phyloP scores from a whole-genome alignment of 1,284 basidiomycete genomes.

The Marasmius fiardii region DNA sequence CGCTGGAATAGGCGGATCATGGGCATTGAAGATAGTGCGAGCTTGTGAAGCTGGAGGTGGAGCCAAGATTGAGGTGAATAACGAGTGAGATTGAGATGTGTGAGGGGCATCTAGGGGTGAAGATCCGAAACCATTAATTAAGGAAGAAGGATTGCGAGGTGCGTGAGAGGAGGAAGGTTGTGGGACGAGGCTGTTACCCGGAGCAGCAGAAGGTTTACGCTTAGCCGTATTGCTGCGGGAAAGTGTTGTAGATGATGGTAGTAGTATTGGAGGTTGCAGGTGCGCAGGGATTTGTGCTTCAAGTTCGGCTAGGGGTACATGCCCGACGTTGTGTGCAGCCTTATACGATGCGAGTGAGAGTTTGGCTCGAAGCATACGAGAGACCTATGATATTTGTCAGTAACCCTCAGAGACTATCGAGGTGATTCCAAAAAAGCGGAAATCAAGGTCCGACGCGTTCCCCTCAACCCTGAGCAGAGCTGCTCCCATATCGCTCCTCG shows the following conservation, averaged over 20 bases:
- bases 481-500: not conserved
- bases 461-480: not conserved
- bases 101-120: not conserved
- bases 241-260: constrained; percentile 32
- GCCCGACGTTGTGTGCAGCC: constrained; percentile 65
- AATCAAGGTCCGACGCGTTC: not conserved
- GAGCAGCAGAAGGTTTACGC: constrained; percentile 45
- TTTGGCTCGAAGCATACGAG: constrained; percentile 70
- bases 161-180: constrained; percentile 40
- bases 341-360: constrained; percentile 80
- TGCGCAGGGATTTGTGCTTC: constrained; percentile 50
- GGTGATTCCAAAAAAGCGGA: not conserved
- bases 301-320: constrained; percentile 62
- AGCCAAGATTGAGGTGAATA: constrained; percentile 71
- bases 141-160: constrained; percentile 39
- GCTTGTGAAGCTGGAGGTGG: constrained; percentile 71
- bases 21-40: constrained; percentile 68
- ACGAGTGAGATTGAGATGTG: constrained; percentile 40
- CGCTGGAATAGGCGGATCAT: constrained; percentile 63
- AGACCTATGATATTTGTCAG: constrained; percentile 46
- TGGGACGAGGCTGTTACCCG: constrained; percentile 48
- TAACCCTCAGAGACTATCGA: not conserved
- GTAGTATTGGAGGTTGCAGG: constrained; percentile 17
- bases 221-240: constrained; percentile 54
- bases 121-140: constrained; percentile 22